Base-by-base conservation (phyloP, 805 yeast species). In the Hanseniaspora pseudoguilliermondii region DNA sequence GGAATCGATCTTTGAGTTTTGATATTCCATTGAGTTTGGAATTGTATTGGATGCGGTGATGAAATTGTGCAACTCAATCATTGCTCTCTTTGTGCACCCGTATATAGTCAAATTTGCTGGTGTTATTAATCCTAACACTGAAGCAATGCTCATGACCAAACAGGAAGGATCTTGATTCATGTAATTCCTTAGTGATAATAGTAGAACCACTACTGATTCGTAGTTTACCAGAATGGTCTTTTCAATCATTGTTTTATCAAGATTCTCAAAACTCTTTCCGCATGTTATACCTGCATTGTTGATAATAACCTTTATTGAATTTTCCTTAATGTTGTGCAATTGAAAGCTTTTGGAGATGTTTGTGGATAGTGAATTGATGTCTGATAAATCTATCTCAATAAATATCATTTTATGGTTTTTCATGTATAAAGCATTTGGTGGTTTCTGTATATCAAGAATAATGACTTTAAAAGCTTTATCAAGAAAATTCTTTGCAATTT, bases 31-130 rank as follows among this genome's bases (percentile, higher is more conserved):
- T 2, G 38, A 32, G 18, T 13, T 18, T 9, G 49, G 39, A 20
- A 46, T 15, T 20, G 10, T 15, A 34, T 20, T 46, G 18, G 39
- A 27, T 85, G 79, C 36, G 2, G 6, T 27, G 38, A 91, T 69
- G 0, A 91, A 81, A 65, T 86, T 95, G 65, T 90, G 97, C 43
- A 89, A 69, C 0, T 91, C 89, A 53, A 91, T 79, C 32, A 87
- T 68, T 0, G 95, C 97, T 0, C 95, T 83, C 66, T 91, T 91
- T 16, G 95, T 79, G 0, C 97, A 96, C 0, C 96, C 96, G 64
- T 91, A 91, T 0, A 85, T 85, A 55, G 80, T 72, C 57, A 87
- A 73, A 23, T 84, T 73, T 10, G 95, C 90, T 0, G 97, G 97
- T 0, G 93, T 77, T 73, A 86, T 75, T 60, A 83, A 82, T 0